Evolutionary conservation across 169 alveolate genomes (phyloP).

Genomic region (Plasmodium reichenowi): DNA sequence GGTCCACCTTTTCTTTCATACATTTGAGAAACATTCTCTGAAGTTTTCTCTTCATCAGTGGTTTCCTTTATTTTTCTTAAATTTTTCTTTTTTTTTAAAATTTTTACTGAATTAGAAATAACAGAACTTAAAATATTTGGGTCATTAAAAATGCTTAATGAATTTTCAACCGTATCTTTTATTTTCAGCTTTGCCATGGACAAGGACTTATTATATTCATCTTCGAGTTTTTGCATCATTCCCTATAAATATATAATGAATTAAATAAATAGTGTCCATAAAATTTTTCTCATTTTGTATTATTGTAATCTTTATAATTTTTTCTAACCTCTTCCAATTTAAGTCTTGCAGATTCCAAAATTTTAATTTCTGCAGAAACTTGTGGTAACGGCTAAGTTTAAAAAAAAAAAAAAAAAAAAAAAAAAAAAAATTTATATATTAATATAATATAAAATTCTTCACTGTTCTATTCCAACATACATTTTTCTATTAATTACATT

Average conservation of each 20-base stretch:
- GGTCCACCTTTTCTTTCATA: conserved; percentile 48
- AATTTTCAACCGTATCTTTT: conserved; percentile 55
- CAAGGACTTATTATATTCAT: conserved; percentile 67
- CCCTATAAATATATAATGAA: conserved; percentile 30
- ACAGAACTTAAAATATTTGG: conserved; percentile 45
- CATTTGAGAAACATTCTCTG: conserved; percentile 14
- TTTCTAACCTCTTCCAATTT: conserved; percentile 82
- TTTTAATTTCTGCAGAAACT: conserved; percentile 81
- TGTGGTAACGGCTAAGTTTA: conserved; percentile 85
- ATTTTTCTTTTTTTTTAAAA: conserved; percentile 21
- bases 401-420: neutral
- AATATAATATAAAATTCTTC: neutral
- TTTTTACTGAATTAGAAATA: conserved; percentile 61
- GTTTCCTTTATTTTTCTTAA: conserved; percentile 15
- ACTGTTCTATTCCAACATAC: neutral
- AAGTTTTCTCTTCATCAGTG: conserved; percentile 9
- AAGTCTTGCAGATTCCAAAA: conserved; percentile 80
- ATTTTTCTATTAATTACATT: neutral
- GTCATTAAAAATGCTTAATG: conserved; percentile 61
- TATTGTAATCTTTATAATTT: neutral
- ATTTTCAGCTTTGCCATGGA: conserved; percentile 44
- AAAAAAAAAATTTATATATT: neutral
- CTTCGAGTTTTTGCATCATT: conserved; percentile 72
- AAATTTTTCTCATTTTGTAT: too few species aligned
- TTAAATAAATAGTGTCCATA: too few species aligned